Evolutionary conservation across 2,329 filamentous ascomycete species (phyloP), one percentile per base, ranked within the genome.

Genomic region (Setomelanomma holmii): DNA sequence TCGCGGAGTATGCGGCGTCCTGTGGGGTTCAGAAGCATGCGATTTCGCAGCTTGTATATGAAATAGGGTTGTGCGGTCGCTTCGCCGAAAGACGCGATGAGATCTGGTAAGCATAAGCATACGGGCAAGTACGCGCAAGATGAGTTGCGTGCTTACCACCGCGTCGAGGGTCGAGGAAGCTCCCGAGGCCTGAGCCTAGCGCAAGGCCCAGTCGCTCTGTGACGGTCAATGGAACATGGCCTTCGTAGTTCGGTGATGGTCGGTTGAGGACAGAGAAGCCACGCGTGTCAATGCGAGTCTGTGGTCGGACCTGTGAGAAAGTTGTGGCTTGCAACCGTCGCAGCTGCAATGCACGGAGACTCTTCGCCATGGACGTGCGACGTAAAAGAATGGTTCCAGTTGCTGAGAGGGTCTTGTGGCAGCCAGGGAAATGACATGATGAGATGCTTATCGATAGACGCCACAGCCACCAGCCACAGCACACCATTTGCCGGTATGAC

Each of bases 1-100:
- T 95, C 90, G 58, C 90, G 90, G 58, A 99, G 86, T 73, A 99
- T 97, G 43, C 92, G 88, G 1, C 95, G 89, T 50, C 95, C 95
- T 0, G 91, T 96, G 1, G 90, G 82, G 60, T 87, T 81, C 22
- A 86, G 79, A 48, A 99, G 90, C 95, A 99, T 99, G 58, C 89
- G 90, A 72, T 93, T 86, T 61, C 91, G 92, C 17, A 99, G 90
- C 50, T 91, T 90, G 76, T 90, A 86, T 76, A 97, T 93, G 79
- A 98, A 97, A 82, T 92, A 96, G 11, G 95, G 95, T 8, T 93
- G 91, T 19, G 93, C 91, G 3, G 95, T 98, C 22, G 93, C 88
- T 81, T 99, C 95, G 70, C 93, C 93, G n/a, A 96, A 85, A 27
- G 91, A 86, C 27, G 95, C 95, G 65, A 99, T 96, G 62, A 99